Percentiles rank a stretch among this genome's conserved stretches.
These are phyloP conservation scores for Chytriomyces sp. DNA, from an alignment of 192 early-diverging fungal genomes.

Conservation along the genomic window DNA sequence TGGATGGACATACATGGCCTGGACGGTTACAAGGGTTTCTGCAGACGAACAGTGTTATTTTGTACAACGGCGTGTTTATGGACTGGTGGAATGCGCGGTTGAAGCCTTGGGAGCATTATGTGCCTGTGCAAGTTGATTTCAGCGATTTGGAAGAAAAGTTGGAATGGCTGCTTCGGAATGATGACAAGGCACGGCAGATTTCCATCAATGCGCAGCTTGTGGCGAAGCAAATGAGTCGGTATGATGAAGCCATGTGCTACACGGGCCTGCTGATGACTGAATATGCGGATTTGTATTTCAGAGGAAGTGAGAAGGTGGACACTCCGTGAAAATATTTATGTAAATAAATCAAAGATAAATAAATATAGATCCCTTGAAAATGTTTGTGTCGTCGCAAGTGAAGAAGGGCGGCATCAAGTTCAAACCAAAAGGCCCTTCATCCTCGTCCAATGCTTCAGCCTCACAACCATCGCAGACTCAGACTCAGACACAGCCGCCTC, in stretches of 20 bases:
- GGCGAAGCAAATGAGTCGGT: background rate
- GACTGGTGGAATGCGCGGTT: conserved; percentile 12
- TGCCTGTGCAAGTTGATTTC: conserved; percentile 26
- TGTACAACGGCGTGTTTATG: conserved; percentile 15
- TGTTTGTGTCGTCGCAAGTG: background rate
- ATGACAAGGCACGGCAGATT: conserved; percentile 4
- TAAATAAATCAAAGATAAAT: too few species aligned
- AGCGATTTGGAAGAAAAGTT: background rate
- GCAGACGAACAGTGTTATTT: background rate
- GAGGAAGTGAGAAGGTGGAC: background rate
- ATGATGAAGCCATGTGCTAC: background rate
- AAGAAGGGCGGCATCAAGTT: conserved; percentile 6
- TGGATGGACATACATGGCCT: conserved; percentile 14
- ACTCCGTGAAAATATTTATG: background rate
- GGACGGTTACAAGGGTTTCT: background rate
- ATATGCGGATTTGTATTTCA: conserved; percentile 3
- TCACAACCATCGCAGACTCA: background rate
- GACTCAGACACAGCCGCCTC: background rate
- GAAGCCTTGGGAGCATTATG: conserved; percentile 28
- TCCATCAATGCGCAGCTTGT: background rate
- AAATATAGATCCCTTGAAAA: too few species aligned
- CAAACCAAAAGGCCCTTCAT: background rate
- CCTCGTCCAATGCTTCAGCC: background rate
- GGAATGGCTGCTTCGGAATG: background rate
- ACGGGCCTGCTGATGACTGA: background rate